Evolutionary conservation across 257 asterid genomes (phyloP).

Genomic region (Solanum sparsipilum): DNA sequence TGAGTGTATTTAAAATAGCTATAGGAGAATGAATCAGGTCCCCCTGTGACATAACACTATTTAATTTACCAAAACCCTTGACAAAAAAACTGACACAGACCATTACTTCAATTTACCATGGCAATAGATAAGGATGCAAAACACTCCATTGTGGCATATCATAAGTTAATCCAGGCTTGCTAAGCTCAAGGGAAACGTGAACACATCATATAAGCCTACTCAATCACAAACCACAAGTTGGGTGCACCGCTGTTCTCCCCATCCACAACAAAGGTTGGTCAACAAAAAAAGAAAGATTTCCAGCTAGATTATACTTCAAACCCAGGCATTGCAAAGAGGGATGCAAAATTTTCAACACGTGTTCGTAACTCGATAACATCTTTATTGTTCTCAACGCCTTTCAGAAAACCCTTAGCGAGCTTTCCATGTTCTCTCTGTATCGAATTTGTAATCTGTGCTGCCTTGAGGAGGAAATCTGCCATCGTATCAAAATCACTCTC

Average conservation of each 20-base stretch:
- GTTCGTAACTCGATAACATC: slow-evolving; percentile 58
- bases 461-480: slow-evolving; percentile 65
- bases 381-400: slow-evolving; percentile 73
- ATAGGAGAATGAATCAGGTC: neutral
- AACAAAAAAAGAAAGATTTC: neutral
- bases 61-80: neutral
- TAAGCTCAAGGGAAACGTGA: neutral
- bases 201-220: neutral
- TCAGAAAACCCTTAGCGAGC: slow-evolving; percentile 44
- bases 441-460: slow-evolving; percentile 51
- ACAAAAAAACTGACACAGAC: neutral
- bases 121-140: neutral
- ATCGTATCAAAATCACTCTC: slow-evolving; percentile 70
- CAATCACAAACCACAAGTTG: neutral
- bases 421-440: slow-evolving; percentile 72
- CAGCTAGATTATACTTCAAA: slow-evolving; percentile 34
- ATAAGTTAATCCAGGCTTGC: neutral
- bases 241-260: neutral
- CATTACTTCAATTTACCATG: neutral
- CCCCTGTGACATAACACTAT: neutral
- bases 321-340: slow-evolving; percentile 90
- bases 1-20: neutral
- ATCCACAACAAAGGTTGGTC: neutral
- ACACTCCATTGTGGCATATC: neutral
- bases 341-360: slow-evolving; percentile 76